phyloP scores from a whole-genome alignment of 2,329 filamentous ascomycete genomes.

The Orbilia ellipsospora region DNA sequence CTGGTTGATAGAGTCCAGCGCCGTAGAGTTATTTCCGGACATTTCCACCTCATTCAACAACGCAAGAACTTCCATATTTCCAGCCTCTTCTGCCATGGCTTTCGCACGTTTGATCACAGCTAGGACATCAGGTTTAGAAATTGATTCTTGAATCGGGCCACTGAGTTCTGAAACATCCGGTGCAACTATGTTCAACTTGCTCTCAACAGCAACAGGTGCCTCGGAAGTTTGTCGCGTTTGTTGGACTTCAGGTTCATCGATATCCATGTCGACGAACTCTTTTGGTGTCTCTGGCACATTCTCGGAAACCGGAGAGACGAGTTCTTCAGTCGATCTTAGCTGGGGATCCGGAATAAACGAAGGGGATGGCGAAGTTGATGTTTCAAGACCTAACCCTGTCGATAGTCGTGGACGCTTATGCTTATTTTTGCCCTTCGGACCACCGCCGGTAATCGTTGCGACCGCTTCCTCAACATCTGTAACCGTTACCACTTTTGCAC shows the following conservation, averaged over 20 bases:
- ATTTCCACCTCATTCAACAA: conserved; percentile 29
- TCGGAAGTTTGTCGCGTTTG: conserved; percentile 21
- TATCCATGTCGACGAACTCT: conserved; percentile 25
- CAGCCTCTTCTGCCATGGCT: conserved; percentile 39
- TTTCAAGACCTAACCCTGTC: conserved; percentile 24
- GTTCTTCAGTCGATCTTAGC: conserved; percentile 37
- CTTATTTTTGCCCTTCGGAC: conserved; percentile 34
- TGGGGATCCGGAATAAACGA: conserved; percentile 37
- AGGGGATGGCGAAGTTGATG: conserved; percentile 33
- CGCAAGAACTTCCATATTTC: conserved; percentile 22
- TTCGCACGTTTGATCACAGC: conserved; percentile 34
- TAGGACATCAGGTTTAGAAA: conserved; percentile 22
- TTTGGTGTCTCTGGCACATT: conserved; percentile 47
- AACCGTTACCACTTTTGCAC: conserved; percentile 8
- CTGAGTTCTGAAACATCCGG: conserved; percentile 26
- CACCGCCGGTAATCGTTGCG: neutral
- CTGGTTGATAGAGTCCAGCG: conserved; percentile 20
- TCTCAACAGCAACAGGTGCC: conserved; percentile 8
- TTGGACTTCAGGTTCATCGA: conserved; percentile 36
- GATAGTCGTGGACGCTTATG: conserved; percentile 29
- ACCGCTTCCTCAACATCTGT: conserved; percentile 13
- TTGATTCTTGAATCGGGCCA: conserved; percentile 4
- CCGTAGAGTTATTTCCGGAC: conserved; percentile 15
- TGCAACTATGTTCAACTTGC: neutral
- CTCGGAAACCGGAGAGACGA: conserved; percentile 44